These are phyloP conservation scores for Plasmodium adleri DNA, from an alignment of 169 alveolate species.

Conservation along the genomic window DNA sequence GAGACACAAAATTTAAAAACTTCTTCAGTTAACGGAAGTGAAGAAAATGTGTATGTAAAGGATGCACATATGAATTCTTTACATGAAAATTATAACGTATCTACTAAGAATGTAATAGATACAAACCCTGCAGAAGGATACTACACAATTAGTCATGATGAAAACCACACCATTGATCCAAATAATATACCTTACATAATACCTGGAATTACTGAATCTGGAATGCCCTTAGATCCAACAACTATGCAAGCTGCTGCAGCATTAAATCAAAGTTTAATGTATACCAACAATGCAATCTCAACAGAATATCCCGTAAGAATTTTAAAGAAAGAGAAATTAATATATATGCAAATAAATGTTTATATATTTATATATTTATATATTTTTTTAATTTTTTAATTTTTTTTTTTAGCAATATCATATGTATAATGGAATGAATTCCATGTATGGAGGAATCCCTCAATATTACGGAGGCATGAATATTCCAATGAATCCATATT, in stretches of 20 bases:
- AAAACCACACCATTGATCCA: constrained; percentile 34
- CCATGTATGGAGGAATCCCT: constrained; percentile 73
- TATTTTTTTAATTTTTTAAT: constrained; percentile 8
- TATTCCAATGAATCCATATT: constrained; percentile 72
- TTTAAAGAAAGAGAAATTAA: background rate
- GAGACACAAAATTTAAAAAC: constrained; percentile 51
- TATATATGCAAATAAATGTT: constrained; percentile 1
- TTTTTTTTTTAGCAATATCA: constrained; percentile 36
- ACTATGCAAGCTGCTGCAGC: constrained; percentile 77
- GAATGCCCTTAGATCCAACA: constrained; percentile 58
- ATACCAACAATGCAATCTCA: constrained; percentile 58
- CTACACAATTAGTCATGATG: constrained; percentile 60
- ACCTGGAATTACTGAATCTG: constrained; percentile 54
- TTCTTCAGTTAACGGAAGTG: constrained; percentile 27
- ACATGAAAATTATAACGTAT: constrained; percentile 51
- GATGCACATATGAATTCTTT: constrained; percentile 31
- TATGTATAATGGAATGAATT: constrained; percentile 68
- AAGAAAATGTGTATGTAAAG: constrained; percentile 19
- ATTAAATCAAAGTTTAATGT: constrained; percentile 73
- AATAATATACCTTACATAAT: constrained; percentile 60
- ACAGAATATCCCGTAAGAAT: constrained; percentile 68
- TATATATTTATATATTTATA: background rate
- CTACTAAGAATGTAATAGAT: constrained; percentile 22
- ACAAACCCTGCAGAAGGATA: constrained; percentile 49
- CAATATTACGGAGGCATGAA: constrained; percentile 74